These are phyloP conservation scores for Eutrema salsugineum DNA, from an alignment of 441 rosid species.

Conservation along the genomic window DNA sequence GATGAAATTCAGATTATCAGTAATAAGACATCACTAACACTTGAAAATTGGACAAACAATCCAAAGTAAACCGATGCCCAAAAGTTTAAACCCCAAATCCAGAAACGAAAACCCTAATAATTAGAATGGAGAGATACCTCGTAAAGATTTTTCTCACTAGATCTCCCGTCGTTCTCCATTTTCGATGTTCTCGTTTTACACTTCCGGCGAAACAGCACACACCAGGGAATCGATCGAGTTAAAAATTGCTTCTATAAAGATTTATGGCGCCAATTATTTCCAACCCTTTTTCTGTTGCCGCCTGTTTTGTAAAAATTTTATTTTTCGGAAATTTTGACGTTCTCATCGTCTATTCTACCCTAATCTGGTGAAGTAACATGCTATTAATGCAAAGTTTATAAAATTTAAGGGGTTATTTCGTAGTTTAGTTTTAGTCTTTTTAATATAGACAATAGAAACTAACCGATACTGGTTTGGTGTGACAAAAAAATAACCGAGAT, in stretches of 20 bases:
- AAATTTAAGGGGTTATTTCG: background rate
- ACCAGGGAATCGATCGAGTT: background rate
- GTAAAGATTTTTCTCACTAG: constrained; percentile 46
- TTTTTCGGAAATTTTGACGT: background rate
- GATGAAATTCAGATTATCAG: background rate
- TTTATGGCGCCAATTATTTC: constrained; percentile 23
- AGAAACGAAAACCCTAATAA: constrained; percentile 4
- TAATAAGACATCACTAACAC: background rate
- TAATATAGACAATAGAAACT: background rate
- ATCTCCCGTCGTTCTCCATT: constrained; percentile 34
- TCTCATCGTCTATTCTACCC: background rate
- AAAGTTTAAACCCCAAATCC: background rate
- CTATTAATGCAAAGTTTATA: background rate
- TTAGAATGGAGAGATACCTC: constrained; percentile 43
- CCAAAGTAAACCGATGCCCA: background rate
- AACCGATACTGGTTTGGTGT: background rate
- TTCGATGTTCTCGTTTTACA: constrained; percentile 3
- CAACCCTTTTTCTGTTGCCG: background rate
- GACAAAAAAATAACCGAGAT: background rate
- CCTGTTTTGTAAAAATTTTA: background rate
- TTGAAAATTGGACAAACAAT: background rate
- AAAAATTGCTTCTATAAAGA: background rate
- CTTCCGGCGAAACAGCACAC: background rate
- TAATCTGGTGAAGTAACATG: background rate
- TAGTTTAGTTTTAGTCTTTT: too few relatives aligned